Conservation (phyloP, 2,329 filamentous ascomycete species). For the Calonectria fujianensis region DNA sequence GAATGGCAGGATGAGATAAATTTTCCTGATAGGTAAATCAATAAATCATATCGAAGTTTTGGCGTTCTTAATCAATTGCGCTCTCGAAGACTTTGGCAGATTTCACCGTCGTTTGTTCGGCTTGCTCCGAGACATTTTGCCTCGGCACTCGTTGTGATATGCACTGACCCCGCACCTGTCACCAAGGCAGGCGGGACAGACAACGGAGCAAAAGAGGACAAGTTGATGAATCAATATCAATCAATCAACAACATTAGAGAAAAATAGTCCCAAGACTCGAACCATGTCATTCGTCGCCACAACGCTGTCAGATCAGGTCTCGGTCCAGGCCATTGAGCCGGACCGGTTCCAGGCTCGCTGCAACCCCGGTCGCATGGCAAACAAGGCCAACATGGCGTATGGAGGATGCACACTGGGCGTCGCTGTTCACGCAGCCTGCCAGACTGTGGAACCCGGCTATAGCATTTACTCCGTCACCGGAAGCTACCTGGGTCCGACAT, state of each 20-base stretch:
- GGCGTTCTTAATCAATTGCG: not conserved
- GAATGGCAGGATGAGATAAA: not conserved
- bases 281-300: not conserved
- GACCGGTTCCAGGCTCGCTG: not conserved
- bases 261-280: not conserved
- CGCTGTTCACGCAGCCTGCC: constrained; percentile 7
- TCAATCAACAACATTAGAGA: not conserved
- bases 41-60: not conserved
- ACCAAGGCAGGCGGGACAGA: too few relatives aligned
- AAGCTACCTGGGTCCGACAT: constrained; percentile 7
- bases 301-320: not conserved
- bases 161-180: not conserved
- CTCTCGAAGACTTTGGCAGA: not conserved
- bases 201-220: not conserved
- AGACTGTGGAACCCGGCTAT: not conserved
- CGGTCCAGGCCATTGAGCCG: not conserved
- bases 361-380: not conserved
- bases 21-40: not conserved
- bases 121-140: constrained; percentile 6
- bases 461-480: not conserved
- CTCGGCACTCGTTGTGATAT: constrained; percentile 8
- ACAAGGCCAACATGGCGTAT: constrained; percentile 2
- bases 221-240: not conserved
- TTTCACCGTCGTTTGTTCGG: too few relatives aligned
- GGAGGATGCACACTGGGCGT: constrained; percentile 5